Evolutionary conservation across 176 grass and related monocot genomes (phyloP), one percentile per base, ranked within the genome.

Genomic region (Musa beccarii): DNA sequence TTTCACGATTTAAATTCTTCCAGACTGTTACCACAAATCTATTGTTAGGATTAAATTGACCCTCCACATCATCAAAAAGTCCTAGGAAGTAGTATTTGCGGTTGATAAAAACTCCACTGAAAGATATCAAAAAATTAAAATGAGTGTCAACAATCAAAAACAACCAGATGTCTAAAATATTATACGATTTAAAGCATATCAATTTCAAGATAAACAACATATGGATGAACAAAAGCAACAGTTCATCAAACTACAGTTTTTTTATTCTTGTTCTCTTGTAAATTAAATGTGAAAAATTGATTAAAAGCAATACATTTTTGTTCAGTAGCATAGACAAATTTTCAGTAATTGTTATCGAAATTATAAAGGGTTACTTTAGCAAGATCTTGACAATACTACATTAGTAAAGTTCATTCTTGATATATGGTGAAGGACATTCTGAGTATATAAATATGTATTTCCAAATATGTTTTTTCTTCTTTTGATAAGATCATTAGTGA

Each of bases 41-140:
- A 51, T 99, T 99, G 53, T 54, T 77, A 68, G 96, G 96, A 75
- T 99, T 95, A 85, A 99, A 99, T 75, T 95, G 88, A n/a, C 89
- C 73, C 69, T 94, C 91, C 54, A 99, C 85, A 50, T 72, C 34
- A n/a, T 75, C 94, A 79, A 76, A 79, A 80, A 99, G 83, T 83
- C 85, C 88, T 76, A 99, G 82, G 76, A 94, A 99, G 77, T 95
- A 99, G 82, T 99, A 95, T 75, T 95, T 99, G 54, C 68, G 69
- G 72, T 82, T 91, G 71, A 99, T 99, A 86, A 99, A 99, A 10
- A 99, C 83, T 17, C 96, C 96, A 89, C 96, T 99, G 85, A 87
- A 86, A 79, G 34, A 67, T 13, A 71, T 74, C 64, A 78, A 85
- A 61, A 75, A 78, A 74, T 1, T 68, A 84, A 81, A 75, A 61